Percentiles rank a stretch among this genome's conserved stretches.
These are phyloP conservation scores for Monosporascus sp. DNA, from an alignment of 2,329 filamentous ascomycete species.

Conservation along the genomic window DNA sequence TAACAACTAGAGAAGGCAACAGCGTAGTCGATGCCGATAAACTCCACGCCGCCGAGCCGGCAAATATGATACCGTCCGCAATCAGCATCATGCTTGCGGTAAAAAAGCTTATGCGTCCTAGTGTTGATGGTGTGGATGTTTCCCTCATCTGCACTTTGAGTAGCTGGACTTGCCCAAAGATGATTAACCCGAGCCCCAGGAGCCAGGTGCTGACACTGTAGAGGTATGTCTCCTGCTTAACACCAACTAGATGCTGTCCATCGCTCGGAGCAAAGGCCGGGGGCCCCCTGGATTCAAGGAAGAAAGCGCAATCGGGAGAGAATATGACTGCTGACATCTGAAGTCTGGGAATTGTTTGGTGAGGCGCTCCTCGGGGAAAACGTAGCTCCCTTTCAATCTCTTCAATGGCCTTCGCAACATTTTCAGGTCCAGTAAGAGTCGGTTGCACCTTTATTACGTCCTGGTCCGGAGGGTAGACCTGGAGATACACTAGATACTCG, in stretches of 20 bases:
- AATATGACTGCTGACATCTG: conserved; percentile 59
- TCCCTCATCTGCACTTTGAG: conserved; percentile 61
- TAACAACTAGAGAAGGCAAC: conserved; percentile 50
- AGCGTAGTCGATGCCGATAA: conserved; percentile 51
- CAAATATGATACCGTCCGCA: conserved; percentile 56
- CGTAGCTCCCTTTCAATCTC: conserved; percentile 59
- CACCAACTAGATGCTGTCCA: conserved; percentile 50
- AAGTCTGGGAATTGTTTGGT: conserved; percentile 48
- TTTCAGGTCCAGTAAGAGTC: conserved; percentile 25
- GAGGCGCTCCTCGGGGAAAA: conserved; percentile 53
- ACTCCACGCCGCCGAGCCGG: conserved; percentile 49
- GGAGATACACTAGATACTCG: conserved; percentile 83
- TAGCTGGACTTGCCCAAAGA: conserved; percentile 56
- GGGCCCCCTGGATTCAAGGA: conserved; percentile 59
- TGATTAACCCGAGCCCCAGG: conserved; percentile 47
- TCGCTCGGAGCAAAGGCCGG: conserved; percentile 47
- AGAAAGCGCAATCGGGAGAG: conserved; percentile 64
- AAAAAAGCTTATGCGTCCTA: conserved; percentile 60
- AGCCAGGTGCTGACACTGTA: conserved; percentile 55
- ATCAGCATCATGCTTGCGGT: conserved; percentile 57
- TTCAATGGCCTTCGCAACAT: conserved; percentile 37
- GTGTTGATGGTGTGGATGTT: conserved; percentile 60
- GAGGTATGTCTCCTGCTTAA: conserved; percentile 56
- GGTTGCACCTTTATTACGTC: conserved; percentile 28
- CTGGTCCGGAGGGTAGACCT: conserved; percentile 57